These are phyloP conservation scores for Grammothele lineata DNA, from an alignment of 768 basidiomycete species.

Conservation along the genomic window DNA sequence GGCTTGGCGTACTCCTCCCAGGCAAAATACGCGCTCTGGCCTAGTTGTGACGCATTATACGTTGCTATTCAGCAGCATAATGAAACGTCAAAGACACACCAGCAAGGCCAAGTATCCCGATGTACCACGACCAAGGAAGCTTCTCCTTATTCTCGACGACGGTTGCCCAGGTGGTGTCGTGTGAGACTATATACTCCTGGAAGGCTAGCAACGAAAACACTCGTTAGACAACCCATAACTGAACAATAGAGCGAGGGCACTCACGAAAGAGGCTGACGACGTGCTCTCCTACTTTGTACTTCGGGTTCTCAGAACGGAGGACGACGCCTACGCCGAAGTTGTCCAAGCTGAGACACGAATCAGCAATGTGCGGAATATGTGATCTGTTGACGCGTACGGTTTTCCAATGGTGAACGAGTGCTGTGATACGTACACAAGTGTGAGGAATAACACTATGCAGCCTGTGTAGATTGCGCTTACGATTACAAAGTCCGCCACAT, in stretches of 20 bases:
- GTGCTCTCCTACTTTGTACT: constrained; percentile 21
- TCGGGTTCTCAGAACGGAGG: constrained; percentile 21
- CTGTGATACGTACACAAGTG: background rate
- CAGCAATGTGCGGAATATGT: background rate
- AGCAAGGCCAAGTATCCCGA: constrained; percentile 49
- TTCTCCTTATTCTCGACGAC: constrained; percentile 37
- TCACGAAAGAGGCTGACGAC: constrained; percentile 20
- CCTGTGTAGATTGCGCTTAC: constrained; percentile 6
- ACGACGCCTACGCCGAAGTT: constrained; percentile 25
- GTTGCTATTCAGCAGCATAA: background rate
- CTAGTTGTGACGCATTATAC: constrained; percentile 5
- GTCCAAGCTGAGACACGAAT: constrained; percentile 9
- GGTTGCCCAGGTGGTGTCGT: constrained; percentile 4
- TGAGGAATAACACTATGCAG: background rate
- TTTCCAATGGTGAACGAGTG: constrained; percentile 22
- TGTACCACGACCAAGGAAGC: constrained; percentile 44
- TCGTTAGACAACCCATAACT: background rate
- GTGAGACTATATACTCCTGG: constrained; percentile 37
- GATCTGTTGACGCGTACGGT: constrained; percentile 22
- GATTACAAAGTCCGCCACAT: background rate
- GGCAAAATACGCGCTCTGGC: constrained; percentile 29
- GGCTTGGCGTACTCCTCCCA: constrained; percentile 40
- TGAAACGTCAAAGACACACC: constrained; percentile 13
- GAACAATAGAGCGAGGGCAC: constrained; percentile 17
- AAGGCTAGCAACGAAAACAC: constrained; percentile 28